Conservation (phyloP, 2,329 filamentous ascomycete genomes). For the Celoporthe dispersa region DNA sequence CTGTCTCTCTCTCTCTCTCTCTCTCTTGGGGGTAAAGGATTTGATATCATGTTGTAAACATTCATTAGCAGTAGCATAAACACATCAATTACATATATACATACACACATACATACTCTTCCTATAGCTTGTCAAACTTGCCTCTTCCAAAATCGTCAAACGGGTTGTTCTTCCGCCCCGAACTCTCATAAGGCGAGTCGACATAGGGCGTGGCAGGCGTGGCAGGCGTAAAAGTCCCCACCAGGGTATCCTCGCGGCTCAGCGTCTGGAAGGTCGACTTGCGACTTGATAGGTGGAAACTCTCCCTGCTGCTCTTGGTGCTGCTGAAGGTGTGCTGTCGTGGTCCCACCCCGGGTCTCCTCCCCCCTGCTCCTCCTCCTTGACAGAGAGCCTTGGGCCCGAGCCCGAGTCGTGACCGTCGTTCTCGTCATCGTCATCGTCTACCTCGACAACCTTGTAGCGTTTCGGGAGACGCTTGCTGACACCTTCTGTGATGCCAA, state of each 20-base stretch:
- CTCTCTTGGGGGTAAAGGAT: not conserved
- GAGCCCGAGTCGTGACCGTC: not conserved
- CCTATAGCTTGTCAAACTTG: not conserved
- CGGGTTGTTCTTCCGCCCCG: constrained; percentile 23
- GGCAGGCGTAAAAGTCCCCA: constrained; percentile 11
- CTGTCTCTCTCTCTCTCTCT: no score
- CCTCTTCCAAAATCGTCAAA: constrained; percentile 16
- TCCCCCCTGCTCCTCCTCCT: constrained; percentile 2
- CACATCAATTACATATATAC: not conserved
- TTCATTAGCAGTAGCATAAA: not conserved
- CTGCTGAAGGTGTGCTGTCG: constrained; percentile 8
- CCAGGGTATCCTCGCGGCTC: constrained; percentile 23
- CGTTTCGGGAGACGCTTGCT: constrained; percentile 23
- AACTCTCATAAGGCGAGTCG: constrained; percentile 8
- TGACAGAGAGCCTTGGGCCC: not conserved
- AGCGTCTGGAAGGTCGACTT: not conserved
- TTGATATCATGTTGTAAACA: not conserved
- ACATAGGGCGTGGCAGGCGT: constrained; percentile 14
- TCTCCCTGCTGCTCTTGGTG: constrained; percentile 7
- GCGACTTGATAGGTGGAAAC: not conserved
- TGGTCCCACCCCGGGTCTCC: constrained; percentile 8
- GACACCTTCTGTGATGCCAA: constrained; percentile 25
- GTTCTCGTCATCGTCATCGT: constrained; percentile 6
- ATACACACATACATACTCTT: not conserved
- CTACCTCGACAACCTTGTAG: constrained; percentile 26